A percentile compares a stretch with the other conserved stretches of the same genome.
Conservation (phyloP, 495 filamentous ascomycete genomes). For the Collariella sp. region DNA sequence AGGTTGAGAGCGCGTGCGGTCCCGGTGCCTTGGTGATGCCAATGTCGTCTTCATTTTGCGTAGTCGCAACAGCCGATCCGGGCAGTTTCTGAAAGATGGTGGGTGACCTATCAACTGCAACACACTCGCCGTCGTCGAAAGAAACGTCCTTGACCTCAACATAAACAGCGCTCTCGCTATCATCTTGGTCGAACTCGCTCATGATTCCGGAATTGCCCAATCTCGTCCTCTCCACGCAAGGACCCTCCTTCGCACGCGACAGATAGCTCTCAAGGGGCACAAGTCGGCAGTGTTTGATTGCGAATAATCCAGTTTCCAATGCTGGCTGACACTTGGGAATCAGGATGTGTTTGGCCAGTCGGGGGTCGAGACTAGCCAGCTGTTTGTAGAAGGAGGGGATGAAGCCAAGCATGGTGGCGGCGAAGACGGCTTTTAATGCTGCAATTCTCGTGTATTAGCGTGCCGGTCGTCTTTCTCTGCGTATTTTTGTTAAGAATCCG, state of each 20-base stretch:
- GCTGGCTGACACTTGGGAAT: neutral
- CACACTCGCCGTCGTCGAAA: slow-evolving; percentile 15
- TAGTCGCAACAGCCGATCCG: neutral
- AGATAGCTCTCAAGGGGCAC: neutral
- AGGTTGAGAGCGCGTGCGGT: neutral
- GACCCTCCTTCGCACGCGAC: slow-evolving; percentile 4
- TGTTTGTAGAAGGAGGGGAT: slow-evolving; percentile 1
- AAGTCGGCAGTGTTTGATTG: neutral
- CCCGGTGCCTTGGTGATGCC: neutral
- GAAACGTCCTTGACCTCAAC: too few species aligned
- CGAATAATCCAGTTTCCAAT: neutral
- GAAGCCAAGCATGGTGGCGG: slow-evolving; percentile 3
- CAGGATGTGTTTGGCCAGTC: neutral
- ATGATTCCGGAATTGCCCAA: neutral
- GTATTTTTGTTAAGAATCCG: neutral
- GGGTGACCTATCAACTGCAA: slow-evolving; percentile 12
- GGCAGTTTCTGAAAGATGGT: neutral
- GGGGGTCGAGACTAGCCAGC: neutral
- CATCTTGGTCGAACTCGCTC: too few species aligned
- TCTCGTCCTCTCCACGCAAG: slow-evolving; percentile 12
- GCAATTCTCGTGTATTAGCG: neutral
- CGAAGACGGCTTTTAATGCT: neutral
- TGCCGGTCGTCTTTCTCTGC: neutral
- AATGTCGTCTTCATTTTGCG: neutral
- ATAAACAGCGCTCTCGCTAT: too few species aligned